Conservation (phyloP, 495 filamentous ascomycete genomes). For the Penicillium odoratum region DNA sequence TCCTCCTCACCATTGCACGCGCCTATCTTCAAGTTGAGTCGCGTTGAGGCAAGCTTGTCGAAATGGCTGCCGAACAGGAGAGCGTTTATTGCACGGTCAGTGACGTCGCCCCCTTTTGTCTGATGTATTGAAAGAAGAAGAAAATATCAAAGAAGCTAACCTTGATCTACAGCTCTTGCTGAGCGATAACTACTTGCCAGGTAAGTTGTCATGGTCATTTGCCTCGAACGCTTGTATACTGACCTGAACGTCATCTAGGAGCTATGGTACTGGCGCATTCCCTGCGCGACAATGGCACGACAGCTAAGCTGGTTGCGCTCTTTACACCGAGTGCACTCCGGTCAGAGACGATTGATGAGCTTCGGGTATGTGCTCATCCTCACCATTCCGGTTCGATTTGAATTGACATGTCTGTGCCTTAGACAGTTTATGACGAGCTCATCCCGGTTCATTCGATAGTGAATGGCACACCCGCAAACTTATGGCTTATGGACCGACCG, state of each 20-base stretch:
- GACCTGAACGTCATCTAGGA: constrained; percentile 50
- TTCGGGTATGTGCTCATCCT: constrained; percentile 57
- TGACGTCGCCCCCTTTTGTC: constrained; percentile 5
- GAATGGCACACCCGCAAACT: constrained; percentile 75
- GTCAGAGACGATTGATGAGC: constrained; percentile 68
- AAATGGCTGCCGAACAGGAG: constrained; percentile 34
- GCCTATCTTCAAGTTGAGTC: constrained; percentile 2
- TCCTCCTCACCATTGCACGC: constrained; percentile 4
- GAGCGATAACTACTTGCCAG: constrained; percentile 88
- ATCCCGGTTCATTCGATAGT: constrained; percentile 79
- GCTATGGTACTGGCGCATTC: constrained; percentile 94
- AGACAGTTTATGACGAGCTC: constrained; percentile 86
- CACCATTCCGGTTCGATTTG: background rate
- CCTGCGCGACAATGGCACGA: constrained; percentile 85
- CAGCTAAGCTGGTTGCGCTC: constrained; percentile 80
- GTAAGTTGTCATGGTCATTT: constrained; percentile 43
- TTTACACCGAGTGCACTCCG: constrained; percentile 76
- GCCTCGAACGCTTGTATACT: constrained; percentile 10
- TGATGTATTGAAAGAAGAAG: background rate
- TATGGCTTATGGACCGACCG: constrained; percentile 86
- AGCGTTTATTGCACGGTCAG: constrained; percentile 62
- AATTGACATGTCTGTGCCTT: constrained; percentile 8
- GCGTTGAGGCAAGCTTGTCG: constrained; percentile 16
- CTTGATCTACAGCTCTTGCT: constrained; percentile 68
- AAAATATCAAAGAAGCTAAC: constrained; percentile 20